Evolutionary conservation across 2,329 filamentous ascomycete species (phyloP).

Genomic region (Helotiales sp.): DNA sequence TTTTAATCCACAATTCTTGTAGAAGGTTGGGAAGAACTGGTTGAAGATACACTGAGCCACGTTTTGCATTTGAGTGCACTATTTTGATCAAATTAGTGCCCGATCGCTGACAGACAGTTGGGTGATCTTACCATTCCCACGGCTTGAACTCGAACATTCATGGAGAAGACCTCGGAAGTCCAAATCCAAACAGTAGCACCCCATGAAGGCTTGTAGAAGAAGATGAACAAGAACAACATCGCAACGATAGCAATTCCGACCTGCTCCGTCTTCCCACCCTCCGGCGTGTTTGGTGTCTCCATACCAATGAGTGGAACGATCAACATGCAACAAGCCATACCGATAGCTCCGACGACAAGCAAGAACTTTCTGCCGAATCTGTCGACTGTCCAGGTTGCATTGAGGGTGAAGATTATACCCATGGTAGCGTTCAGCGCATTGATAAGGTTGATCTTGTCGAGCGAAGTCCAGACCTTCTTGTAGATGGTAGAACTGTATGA

Average conservation of each 20-base stretch:
- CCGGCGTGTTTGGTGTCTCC: slow-evolving; percentile 58
- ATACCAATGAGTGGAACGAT: slow-evolving; percentile 63
- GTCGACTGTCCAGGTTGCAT: slow-evolving; percentile 75
- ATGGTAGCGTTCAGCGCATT: slow-evolving; percentile 77
- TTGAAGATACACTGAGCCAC: slow-evolving; percentile 71
- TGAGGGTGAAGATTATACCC: slow-evolving; percentile 74
- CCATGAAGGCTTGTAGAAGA: slow-evolving; percentile 74
- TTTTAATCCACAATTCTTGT: slow-evolving; percentile 56
- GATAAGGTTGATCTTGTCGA: slow-evolving; percentile 69
- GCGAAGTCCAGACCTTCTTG: slow-evolving; percentile 67
- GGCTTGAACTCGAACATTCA: slow-evolving; percentile 74
- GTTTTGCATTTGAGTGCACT: slow-evolving; percentile 63
- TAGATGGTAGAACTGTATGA: slow-evolving; percentile 76
- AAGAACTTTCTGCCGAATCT: slow-evolving; percentile 73
- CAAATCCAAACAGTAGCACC: slow-evolving; percentile 74
- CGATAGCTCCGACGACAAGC: slow-evolving; percentile 69
- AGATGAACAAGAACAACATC: slow-evolving; percentile 68
- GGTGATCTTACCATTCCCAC: slow-evolving; percentile 63
- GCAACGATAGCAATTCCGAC: slow-evolving; percentile 73
- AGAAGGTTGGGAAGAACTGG: slow-evolving; percentile 73
- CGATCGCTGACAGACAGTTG: background rate
- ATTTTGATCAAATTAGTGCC: background rate
- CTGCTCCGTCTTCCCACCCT: slow-evolving; percentile 59
- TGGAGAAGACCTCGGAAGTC: slow-evolving; percentile 71
- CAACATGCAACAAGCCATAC: slow-evolving; percentile 74